Base-by-base conservation (phyloP, 2,329 filamentous ascomycete genomes). In the Sordariomycetes sp. region DNA sequence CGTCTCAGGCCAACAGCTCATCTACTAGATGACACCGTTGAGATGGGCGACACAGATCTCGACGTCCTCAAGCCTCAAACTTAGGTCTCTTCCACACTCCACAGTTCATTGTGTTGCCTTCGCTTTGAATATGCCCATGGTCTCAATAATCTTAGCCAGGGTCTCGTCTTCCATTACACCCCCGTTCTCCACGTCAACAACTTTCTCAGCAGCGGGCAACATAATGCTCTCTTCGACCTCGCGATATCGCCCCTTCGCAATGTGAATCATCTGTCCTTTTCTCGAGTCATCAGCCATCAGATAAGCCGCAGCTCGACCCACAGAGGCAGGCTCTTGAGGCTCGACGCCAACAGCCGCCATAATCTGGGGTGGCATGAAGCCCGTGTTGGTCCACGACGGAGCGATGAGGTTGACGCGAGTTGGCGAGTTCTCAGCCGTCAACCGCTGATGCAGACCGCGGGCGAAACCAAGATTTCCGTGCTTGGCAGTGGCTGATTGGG, bases 391-490 rank as follows among this genome's bases (percentile, higher is more conserved):
- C 71, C 71, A 77, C 20, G 58, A 65, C 2, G 73, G 71, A 2
- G 68, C 63, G 15, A 78, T 52, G 6, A 59, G 63, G 53, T 79
- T 79, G 33, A 78, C 47, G 11, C 73, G 66, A 28, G 78, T 64
- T 2, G 68, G 64, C 2, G 68, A 39, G 14, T 46, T 39, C 9
- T 56, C 51, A 3, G 42, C 43, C 10, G 46, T 41, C 3, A 71
- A 42, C 4, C 63, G 48, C 3, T 53, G 49, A 2, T 59, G 48
- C 8, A 72, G 50, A 4, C 66, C 63, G 19, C 72, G 62, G 16
- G 69, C 58, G 35, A 72, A 63, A 3, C 73, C 72, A 1, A 76
- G 40, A 1, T 73, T 63, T 16, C 61, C 73, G 35, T 75, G 67
- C 38, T 78, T 78, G 19, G 70, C 54, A 2, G 65, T 61, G 2